Evolutionary conservation across 495 filamentous ascomycete genomes (phyloP), one percentile per base, ranked within the genome.

Genomic region (Lasiosphaeria ovina): DNA sequence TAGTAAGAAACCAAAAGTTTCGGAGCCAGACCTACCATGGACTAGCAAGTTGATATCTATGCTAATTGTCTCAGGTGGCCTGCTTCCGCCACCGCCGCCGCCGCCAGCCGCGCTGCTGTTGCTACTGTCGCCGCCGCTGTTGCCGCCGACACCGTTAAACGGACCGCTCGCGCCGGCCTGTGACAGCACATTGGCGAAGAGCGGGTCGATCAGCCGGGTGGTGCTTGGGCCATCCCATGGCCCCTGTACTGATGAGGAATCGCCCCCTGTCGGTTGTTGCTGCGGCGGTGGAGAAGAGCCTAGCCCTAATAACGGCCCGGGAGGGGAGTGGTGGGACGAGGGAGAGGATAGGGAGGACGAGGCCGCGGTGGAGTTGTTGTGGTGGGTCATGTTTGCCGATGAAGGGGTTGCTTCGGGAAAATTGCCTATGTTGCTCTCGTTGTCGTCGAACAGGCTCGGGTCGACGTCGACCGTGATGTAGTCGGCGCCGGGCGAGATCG

Each of bases 401-500:
- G 24, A 24, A 24, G 24, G 24, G 47, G 17, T 51, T 6, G 49
- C 12, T 32, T n/a, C 32, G 11, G 49, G 7, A 6, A 47, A 9
- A 32, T 34, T 48, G 52, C 57, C 52, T 60, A 55, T n/a, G 51
- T 17, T n/a, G 60, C 57, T 6, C 54, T 59, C 17, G 4, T 54
- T 58, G 33, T 69, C 68, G 6, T 67, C 64, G 16, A 80, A 72
- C 8, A 62, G 60, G 9, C 57, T 64, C 5, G 68, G 58, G 40
- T 79, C 79, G 7, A 83, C 54, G 57, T 80, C 83, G 51, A 74
- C 80, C 33, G 75, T 83, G 24, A 81, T 77, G 68, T 73, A 82
- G 47, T 80, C 83, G 5, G 80, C 77, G 7, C 74, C 68, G 0
- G 79, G 73, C 3, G 83, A 78, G 38, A 89, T 82, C 16, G 74